Base-by-base conservation (phyloP, 2,329 filamentous ascomycete genomes). In the Nannizziopsis barbatae region DNA sequence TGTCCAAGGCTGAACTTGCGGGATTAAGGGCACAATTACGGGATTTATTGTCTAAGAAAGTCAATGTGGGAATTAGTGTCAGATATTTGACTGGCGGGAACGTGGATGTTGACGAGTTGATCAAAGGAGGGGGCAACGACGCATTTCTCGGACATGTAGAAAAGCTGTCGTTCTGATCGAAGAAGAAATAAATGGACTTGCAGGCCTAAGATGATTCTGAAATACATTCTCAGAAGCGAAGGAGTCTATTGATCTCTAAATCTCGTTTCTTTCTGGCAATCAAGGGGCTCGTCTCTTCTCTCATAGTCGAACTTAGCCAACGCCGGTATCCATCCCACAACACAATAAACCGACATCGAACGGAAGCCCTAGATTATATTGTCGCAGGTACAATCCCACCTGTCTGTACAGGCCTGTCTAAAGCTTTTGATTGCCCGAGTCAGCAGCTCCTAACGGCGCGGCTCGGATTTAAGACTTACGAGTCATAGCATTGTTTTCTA, bases 41-140 rank as follows among this genome's bases (percentile, higher is more conserved):
- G 58, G 74, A 77, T 38, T 65, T 93, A 57, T 65, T 96, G 59
- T 72, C 72, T 2, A 77, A 82, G 64, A 76, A 86, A 51, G 77
- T 95, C 49, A 95, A 95, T 60, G 75, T 87, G 12, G 89, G 90
- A 5, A 86, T 95, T 20, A 94, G 86, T 60, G 86, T 89, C 68
- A 77, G 75, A 59, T 96, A 95, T 65, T 72, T 95, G 52, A 86
- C 87, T 0, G 77, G 79, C n/a, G 86, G 87, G 0, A 72, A 77
- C n/a, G 78, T 95, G n/a, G 84, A 95, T 68, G 73, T 95, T 5
- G 82, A 80, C 54, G 74, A 82, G 45, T 75, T 86, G 57, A 64
- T 95, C 49, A 79, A 78, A n/a, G 75, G 73, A 9, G 75, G 73
- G 35, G 74, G 76, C 32, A 79, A 79, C 53, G 77, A 81, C 1